Evolutionary conservation across 2,329 filamentous ascomycete genomes (phyloP), one percentile per base, ranked within the genome.

Genomic region (Coniochaeta sp.): DNA sequence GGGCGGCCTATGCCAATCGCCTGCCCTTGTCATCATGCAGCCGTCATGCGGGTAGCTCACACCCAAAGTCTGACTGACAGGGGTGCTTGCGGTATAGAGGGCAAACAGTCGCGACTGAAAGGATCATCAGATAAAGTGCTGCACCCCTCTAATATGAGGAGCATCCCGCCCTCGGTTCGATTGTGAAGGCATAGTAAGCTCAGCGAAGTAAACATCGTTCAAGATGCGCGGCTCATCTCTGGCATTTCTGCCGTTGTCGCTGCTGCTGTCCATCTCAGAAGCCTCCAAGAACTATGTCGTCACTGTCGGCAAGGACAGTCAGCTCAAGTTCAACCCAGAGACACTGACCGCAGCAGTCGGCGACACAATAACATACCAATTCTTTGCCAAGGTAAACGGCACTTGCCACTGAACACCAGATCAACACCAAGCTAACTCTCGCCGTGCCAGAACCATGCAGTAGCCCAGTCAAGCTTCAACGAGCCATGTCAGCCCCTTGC

Each of bases 291-390:
- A 70, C 54, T 68, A 73, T 61, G 64, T 72, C 17, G 72, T 78
- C 40, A 72, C 70, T 5, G 75, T 77, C 19, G 72, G 75, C 40
- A 72, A 73, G 65, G 68, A 65, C 0, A 66, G 71, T 22, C 65
- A 71, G 61, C 67, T 77, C 30, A 68, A 67, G 59, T 79, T 78
- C 63, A 68, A 69, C 38, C 76, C 76, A 0, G 68, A 75, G 38
- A 69, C 65, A 2, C 52, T 77, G 14, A 66, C 62, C 8, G 74
- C 74, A 2, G 61, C 66, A 26, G 60, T 66, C 3, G 75, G 75
- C 16, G 75, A 78, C 55, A 71, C 72, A 1, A 66, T 78, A 60
- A 75, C 72, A 22, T 78, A 77, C 63, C 67, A 69, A 55, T 78
- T 77, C 70, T 76, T 72, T 56, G 69, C 75, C 5, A 74, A 68